phyloP scores from a whole-genome alignment of 257 asterid genomes.

The Vinca minor region DNA sequence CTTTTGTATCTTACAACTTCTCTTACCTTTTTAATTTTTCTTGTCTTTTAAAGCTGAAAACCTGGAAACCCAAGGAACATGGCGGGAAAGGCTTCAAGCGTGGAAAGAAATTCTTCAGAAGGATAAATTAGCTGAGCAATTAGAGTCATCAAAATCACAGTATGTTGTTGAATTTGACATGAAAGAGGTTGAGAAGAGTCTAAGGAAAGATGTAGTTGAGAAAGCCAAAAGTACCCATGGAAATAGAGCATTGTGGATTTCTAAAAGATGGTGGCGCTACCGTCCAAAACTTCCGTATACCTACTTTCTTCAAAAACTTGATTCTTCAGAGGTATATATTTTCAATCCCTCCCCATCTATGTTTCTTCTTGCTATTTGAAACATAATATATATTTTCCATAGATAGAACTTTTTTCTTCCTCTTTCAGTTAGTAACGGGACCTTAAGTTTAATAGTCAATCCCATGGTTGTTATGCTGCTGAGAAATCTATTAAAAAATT shows the following conservation, averaged over 20 bases:
- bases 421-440: neutral
- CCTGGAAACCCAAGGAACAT: constrained; percentile 52
- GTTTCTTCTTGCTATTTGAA: constrained; percentile 10
- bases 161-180: constrained; percentile 95
- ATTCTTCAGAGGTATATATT: constrained; percentile 70
- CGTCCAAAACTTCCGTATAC: constrained; percentile 96
- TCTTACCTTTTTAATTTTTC: constrained; percentile 1
- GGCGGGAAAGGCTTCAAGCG: constrained; percentile 77
- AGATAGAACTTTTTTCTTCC: neutral
- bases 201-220: constrained; percentile 75
- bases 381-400: neutral
- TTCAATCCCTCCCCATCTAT: constrained; percentile 12
- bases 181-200: constrained; percentile 94
- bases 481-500: neutral
- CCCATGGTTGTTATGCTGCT: neutral
- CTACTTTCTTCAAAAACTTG: constrained; percentile 91
- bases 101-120: constrained; percentile 74
- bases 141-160: constrained; percentile 52
- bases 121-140: constrained; percentile 67
- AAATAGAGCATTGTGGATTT: constrained; percentile 83
- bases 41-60: constrained; percentile 38
- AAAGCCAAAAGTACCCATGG: constrained; percentile 54
- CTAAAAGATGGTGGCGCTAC: constrained; percentile 99
- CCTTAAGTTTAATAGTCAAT: neutral
- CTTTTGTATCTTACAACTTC: constrained; percentile 3